Base-by-base conservation (phyloP, 164 flowering plant genomes). In the Sedum album region DNA sequence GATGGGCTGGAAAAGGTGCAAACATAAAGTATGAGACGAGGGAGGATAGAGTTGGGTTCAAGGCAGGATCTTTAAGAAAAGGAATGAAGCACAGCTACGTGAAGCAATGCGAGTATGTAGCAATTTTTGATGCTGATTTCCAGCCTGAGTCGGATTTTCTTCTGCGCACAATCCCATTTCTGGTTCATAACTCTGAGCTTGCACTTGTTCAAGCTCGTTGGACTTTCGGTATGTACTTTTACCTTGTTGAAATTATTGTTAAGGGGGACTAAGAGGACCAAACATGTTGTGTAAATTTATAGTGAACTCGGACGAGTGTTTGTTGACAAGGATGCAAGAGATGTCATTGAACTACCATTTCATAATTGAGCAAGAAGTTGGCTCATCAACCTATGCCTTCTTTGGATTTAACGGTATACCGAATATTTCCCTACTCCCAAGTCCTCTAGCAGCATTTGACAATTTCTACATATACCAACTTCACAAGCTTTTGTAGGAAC, bases 311-410 rank as follows among this genome's bases (percentile, higher is more conserved):
- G 71, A 84, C 61, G 85, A 86, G 73, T 84, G 88, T 67, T 78
- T 86, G 77, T 78, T 86, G 90, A 86, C 90, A 17, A 86, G 90
- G 68, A 80, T 89, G 83, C 91, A 89, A 75, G 88, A 89, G 68
- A 89, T 89, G 88, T 85, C 95, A 0, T 67, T 89, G 74, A 84
- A 87, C 73, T 89, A 89, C 74, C 95, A 89, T 77, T 89, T 89
- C 72, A 80, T 83, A 5, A 88, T 86, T 53, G 90, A 86, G 73
- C 90, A 86, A 69, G 90, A 84, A 74, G 90, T 83, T 53, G 89
- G 89, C 1, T 85, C 89, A 8, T 78, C 85, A 44, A 85, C 87
- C 18, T 75, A 82, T 68, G 82, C 82, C 51, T 88, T 88, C 74
- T 88, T 88, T 42, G 90, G 90, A 23, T 88, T 88, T 78, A 88